Conservation (phyloP, 345 rosid species). For the Laguncularia racemosa region DNA sequence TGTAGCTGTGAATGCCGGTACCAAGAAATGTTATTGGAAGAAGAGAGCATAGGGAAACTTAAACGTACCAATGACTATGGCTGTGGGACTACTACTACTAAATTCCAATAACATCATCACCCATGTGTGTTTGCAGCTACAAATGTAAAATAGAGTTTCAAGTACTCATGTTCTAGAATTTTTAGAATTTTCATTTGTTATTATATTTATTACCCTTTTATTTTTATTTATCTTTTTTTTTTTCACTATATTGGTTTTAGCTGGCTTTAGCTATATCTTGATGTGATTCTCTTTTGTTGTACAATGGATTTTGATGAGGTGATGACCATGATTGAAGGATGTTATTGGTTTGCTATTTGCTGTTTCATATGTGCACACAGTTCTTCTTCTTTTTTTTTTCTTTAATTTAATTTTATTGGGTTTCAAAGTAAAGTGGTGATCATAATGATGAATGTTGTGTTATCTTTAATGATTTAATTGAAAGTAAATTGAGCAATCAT, state of each 20-base stretch:
- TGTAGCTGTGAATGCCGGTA: constrained; percentile 84
- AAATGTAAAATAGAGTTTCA: no score
- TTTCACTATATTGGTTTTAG: constrained; percentile 7
- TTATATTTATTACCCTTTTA: background rate
- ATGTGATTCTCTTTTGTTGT: constrained; percentile 1
- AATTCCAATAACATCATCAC: no score
- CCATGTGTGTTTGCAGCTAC: no score
- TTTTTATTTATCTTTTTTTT: background rate
- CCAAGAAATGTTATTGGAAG: constrained; percentile 57
- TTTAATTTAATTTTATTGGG: no score
- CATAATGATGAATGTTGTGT: constrained; percentile 5
- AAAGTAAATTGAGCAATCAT: background rate
- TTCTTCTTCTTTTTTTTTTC: background rate
- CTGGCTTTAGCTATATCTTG: constrained; percentile 4
- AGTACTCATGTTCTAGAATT: constrained; percentile 11
- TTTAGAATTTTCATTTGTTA: constrained; percentile 7
- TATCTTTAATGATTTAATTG: background rate
- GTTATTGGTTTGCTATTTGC: background rate
- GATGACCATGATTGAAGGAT: constrained; percentile 13
- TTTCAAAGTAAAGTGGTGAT: background rate
- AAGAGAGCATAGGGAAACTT: constrained; percentile 9
- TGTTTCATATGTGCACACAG: background rate
- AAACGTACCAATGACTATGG: constrained; percentile 1
- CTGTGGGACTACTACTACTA: no score
- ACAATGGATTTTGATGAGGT: constrained; percentile 11